A percentile compares a stretch with the other conserved stretches of the same genome.
Conservation (phyloP, 2,329 filamentous ascomycete species). For the Aureobasidium subglaciale region DNA sequence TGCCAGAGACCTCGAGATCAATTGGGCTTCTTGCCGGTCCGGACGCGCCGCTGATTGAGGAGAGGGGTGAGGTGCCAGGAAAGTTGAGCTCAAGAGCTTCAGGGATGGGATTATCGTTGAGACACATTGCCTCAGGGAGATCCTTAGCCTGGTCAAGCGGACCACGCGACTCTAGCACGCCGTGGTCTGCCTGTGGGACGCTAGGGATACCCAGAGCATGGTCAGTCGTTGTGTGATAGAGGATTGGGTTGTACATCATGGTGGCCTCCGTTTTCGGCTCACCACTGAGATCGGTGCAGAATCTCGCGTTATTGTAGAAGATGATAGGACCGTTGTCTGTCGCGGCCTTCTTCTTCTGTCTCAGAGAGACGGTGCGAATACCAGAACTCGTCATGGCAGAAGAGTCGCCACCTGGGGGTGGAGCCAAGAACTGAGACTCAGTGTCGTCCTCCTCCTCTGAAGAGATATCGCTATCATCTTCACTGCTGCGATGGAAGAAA, state of each 20-base stretch:
- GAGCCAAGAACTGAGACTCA: conserved; percentile 26
- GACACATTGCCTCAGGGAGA: conserved; percentile 30
- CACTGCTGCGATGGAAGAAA: conserved; percentile 40
- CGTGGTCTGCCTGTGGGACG: background rate
- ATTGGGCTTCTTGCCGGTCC: conserved; percentile 24
- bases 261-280: conserved; percentile 38
- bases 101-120: conserved; percentile 31
- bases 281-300: conserved; percentile 72
- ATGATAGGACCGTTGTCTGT: conserved; percentile 68
- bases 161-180: conserved; percentile 26
- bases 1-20: conserved; percentile 45
- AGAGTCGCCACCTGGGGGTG: conserved; percentile 28
- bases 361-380: conserved; percentile 34
- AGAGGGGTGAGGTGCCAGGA: conserved; percentile 26
- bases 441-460: conserved; percentile 26
- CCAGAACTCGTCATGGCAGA: conserved; percentile 41
- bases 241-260: conserved; percentile 15
- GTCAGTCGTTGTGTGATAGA: conserved; percentile 27
- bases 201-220: conserved; percentile 27
- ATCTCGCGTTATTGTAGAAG: conserved; percentile 73
- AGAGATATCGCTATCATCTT: conserved; percentile 32
- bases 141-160: conserved; percentile 23
- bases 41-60: conserved; percentile 15
- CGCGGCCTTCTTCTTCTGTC: conserved; percentile 44
- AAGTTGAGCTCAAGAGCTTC: conserved; percentile 31